Conservation (phyloP, 2,329 filamentous ascomycete species). For the Aureobasidium musti region DNA sequence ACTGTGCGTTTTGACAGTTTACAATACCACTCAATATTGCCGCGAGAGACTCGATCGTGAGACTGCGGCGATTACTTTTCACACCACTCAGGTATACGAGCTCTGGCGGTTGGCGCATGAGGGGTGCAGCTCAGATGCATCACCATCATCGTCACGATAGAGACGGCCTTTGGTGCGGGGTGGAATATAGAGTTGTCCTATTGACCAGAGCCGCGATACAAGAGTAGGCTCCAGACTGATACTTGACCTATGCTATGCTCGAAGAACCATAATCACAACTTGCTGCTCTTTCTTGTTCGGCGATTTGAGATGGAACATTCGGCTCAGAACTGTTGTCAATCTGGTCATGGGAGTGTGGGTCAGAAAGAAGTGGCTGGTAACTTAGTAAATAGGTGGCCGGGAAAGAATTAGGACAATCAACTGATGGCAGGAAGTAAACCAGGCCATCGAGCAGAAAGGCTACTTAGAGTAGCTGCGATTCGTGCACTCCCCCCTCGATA, state of each 20-base stretch:
- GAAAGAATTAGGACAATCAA: neutral
- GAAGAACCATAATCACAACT: neutral
- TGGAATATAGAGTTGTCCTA: neutral
- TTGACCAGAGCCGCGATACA: neutral
- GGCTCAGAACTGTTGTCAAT: neutral
- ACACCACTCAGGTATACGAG: slow-evolving; percentile 20
- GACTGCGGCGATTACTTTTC: neutral
- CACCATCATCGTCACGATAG: neutral
- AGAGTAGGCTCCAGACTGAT: neutral
- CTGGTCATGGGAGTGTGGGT: neutral
- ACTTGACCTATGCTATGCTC: neutral
- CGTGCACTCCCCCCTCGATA: neutral
- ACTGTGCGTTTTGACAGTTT: neutral
- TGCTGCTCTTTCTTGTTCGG: neutral
- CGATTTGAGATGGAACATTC: neutral
- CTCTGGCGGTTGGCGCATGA: neutral
- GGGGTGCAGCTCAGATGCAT: slow-evolving; percentile 11
- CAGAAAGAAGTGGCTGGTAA: neutral
- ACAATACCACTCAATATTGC: neutral
- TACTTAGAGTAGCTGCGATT: neutral
- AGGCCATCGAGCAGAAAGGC: neutral
- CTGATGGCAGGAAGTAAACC: neutral
- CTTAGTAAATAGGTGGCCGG: slow-evolving; percentile 4
- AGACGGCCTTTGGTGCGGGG: neutral
- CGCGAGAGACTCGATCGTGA: neutral